These are phyloP conservation scores for Leccinum truebloodii DNA, from an alignment of 768 basidiomycete species.

Conservation along the genomic window DNA sequence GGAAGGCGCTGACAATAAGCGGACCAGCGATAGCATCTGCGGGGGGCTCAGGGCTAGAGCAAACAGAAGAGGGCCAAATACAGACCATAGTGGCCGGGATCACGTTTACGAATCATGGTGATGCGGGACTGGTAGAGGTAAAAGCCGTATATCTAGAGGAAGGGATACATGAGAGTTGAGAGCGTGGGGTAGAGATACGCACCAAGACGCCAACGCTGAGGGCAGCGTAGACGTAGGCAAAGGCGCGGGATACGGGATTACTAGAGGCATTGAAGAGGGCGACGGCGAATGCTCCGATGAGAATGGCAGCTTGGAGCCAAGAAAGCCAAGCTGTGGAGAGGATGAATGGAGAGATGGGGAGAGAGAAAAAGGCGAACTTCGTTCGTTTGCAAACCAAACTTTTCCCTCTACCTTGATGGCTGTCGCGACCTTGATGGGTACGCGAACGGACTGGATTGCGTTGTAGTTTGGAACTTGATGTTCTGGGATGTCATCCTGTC, in stretches of 20 bases:
- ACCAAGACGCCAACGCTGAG: conserved; percentile 77
- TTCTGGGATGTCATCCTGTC: conserved; percentile 75
- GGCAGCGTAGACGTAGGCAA: conserved; percentile 81
- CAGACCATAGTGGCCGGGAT: conserved; percentile 86
- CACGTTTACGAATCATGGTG: conserved; percentile 85
- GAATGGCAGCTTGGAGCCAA: conserved; percentile 83
- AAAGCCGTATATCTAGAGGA: conserved; percentile 77
- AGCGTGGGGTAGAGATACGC: background rate
- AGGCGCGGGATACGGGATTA: conserved; percentile 60
- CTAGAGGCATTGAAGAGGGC: conserved; percentile 88
- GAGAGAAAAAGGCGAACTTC: conserved; percentile 52
- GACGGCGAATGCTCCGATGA: conserved; percentile 82
- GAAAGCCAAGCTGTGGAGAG: conserved; percentile 76
- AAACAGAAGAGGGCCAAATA: conserved; percentile 19
- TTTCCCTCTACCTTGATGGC: conserved; percentile 89
- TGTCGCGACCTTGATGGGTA: conserved; percentile 82
- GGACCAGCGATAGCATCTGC: conserved; percentile 84
- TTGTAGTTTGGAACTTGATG: conserved; percentile 54
- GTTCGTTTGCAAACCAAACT: conserved; percentile 97
- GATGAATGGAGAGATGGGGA: conserved; percentile 5
- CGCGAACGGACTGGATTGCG: conserved; percentile 67
- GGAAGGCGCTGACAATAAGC: conserved; percentile 71
- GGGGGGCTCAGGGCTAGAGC: conserved; percentile 1
- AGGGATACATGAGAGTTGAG: background rate
- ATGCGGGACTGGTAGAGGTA: conserved; percentile 84